A percentile compares a stretch with the other conserved stretches of the same genome.
Evolutionary conservation across 331 rosid genomes (phyloP).

Genomic region (Rhamnella rubrinervis): DNA sequence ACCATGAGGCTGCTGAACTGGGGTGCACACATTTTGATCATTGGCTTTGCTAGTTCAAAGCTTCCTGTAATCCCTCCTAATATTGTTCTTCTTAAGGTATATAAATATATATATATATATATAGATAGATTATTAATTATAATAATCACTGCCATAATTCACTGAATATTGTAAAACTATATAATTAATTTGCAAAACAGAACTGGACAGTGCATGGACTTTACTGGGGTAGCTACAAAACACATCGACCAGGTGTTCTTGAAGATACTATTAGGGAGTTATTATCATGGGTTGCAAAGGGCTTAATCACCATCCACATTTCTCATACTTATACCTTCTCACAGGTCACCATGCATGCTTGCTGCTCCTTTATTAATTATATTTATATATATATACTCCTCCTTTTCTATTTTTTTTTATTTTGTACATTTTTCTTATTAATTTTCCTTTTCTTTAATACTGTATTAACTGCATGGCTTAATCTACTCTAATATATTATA

Average conservation of each 20-base stretch:
- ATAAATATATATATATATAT: no score
- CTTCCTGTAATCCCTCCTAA: conserved; percentile 87
- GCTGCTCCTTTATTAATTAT: not conserved
- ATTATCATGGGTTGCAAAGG: conserved; percentile 72
- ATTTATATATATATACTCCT: not conserved
- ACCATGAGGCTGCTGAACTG: conserved; percentile 73
- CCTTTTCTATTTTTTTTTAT: not conserved
- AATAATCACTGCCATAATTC: no score
- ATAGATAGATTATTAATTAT: no score
- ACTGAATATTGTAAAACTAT: no score
- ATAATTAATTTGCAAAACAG: conserved; percentile 29
- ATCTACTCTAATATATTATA: not conserved
- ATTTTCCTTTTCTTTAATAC: not conserved
- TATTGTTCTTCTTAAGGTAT: conserved; percentile 89
- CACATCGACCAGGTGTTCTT: conserved; percentile 67
- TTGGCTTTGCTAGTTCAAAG: conserved; percentile 95
- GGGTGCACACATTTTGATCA: conserved; percentile 92
- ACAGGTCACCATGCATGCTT: conserved; percentile 59
- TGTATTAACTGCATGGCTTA: conserved; percentile 17
- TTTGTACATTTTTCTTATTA: not conserved
- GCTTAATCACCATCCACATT: conserved; percentile 69
- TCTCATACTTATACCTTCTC: conserved; percentile 67
- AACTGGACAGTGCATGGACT: conserved; percentile 99
- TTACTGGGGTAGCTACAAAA: conserved; percentile 90
- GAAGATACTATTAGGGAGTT: conserved; percentile 79